phyloP scores from a whole-genome alignment of 495 filamentous ascomycete species.

The Daldinia bambusicola region DNA sequence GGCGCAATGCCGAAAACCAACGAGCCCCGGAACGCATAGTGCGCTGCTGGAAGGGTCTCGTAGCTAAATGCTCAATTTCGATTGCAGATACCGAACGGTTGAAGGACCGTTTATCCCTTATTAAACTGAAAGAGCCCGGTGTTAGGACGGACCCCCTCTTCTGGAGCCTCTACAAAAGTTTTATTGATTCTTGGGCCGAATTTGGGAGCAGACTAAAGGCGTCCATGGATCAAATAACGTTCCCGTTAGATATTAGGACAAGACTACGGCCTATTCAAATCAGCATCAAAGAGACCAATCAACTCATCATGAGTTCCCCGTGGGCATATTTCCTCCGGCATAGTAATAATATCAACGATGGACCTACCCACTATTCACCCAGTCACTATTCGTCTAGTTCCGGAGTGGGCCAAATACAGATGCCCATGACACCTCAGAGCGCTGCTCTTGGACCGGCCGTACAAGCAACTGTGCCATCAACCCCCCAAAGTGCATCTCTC shows the following conservation, averaged over 20 bases:
- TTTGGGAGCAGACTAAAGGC: slow-evolving; percentile 77
- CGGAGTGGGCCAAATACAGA: slow-evolving; percentile 47
- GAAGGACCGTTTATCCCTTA: slow-evolving; percentile 74
- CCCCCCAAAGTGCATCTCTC: slow-evolving; percentile 73
- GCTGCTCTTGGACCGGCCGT: slow-evolving; percentile 88
- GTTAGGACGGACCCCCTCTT: slow-evolving; percentile 80
- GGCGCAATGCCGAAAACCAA: slow-evolving; percentile 55
- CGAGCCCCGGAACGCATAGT: slow-evolving; percentile 62
- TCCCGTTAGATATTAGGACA: slow-evolving; percentile 73
- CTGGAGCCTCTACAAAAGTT: slow-evolving; percentile 82
- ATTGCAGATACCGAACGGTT: slow-evolving; percentile 73
- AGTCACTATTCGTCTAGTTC: slow-evolving; percentile 47
- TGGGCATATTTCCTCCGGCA: slow-evolving; percentile 68
- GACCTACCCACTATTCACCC: slow-evolving; percentile 49
- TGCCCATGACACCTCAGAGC: slow-evolving; percentile 76
- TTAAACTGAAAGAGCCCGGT: slow-evolving; percentile 85
- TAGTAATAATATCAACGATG: slow-evolving; percentile 37
- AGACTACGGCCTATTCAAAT: slow-evolving; percentile 81
- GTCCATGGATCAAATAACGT: slow-evolving; percentile 65
- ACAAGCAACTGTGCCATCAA: slow-evolving; percentile 87
- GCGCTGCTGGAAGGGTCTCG: slow-evolving; percentile 74
- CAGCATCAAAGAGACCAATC: slow-evolving; percentile 77
- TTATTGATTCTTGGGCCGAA: slow-evolving; percentile 79
- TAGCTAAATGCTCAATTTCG: slow-evolving; percentile 70
- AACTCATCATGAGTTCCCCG: slow-evolving; percentile 77